Base-by-base conservation (phyloP, 805 yeast species). In the Metschnikowia amazonensis region DNA sequence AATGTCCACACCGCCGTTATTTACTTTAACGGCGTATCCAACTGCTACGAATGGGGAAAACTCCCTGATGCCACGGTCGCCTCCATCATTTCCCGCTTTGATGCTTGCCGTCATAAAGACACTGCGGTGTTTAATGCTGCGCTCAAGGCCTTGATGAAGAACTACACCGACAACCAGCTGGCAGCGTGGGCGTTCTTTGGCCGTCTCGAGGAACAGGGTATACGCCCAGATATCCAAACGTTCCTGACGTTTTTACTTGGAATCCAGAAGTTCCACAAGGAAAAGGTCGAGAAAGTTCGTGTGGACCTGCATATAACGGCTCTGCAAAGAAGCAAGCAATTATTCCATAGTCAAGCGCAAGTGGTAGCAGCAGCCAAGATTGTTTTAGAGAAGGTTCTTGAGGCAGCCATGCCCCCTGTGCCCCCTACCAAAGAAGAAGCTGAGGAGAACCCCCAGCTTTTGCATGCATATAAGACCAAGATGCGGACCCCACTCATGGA, bases 1-100 rank as follows among this genome's bases (percentile, higher is more conserved):
- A 78, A 82, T 52, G 75, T 77, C n/a, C 66, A 66, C 24, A 67
- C 71, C 6, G 65, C 60, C 42, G 59, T 67, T 4, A 64, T 65
- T 7, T 55, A 68, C 16, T 70, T 67, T 46, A 59, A 62, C 41
- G 75, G 75, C 1, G 46, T 71, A 9, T 59, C 70, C 36, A 64
- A 60, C 43, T 45, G 60, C 16, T 57, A 57, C 23, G 56, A 58
- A 31, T 67, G 70, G 71, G 74, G 74, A 2, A 52, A 55, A 32
- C 58, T 63, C 0, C 45, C 60, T 14, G 47, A 49, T 16, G 46
- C 44, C 2, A n/a, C 53, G 14, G 56, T 62, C 5, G 55, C 57
- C 6, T 54, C 54, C 21, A 54, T 62, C 10, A 32, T 62, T 2
- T 51, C 50, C 1, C 46, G 59, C 2, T 67, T 67, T 44, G 56